A percentile compares a stretch with the other conserved stretches of the same genome.
Evolutionary conservation across 805 yeast species (phyloP).

Genomic region (Cyberlindnera subsufficiens): DNA sequence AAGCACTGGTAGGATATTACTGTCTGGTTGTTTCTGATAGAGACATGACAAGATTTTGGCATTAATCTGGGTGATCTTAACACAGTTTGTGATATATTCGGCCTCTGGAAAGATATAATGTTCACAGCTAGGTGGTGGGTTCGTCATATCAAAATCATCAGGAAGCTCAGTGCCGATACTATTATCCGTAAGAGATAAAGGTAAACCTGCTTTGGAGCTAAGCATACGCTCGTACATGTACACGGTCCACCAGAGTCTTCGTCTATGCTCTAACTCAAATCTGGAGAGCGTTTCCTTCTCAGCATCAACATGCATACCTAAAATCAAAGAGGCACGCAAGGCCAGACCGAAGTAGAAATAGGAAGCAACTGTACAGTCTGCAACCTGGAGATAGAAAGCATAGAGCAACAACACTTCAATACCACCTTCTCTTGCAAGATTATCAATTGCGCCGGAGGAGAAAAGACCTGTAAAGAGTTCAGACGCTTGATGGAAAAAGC

Average conservation of each 20-base stretch:
- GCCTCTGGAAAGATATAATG: slow-evolving; percentile 75
- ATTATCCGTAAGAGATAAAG: slow-evolving; percentile 72
- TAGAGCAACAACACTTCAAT: slow-evolving; percentile 68
- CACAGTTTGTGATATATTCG: slow-evolving; percentile 70
- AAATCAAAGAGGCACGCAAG: slow-evolving; percentile 59
- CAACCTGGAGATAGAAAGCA: slow-evolving; percentile 77
- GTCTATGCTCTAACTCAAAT: slow-evolving; percentile 74
- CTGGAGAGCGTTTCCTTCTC: slow-evolving; percentile 61
- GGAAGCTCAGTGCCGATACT: slow-evolving; percentile 78
- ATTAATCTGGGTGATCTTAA: slow-evolving; percentile 71
- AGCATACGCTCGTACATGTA: slow-evolving; percentile 81
- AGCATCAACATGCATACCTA: slow-evolving; percentile 81
- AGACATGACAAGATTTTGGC: slow-evolving; percentile 64
- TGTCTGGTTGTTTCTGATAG: slow-evolving; percentile 70
- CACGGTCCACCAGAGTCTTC: slow-evolving; percentile 83
- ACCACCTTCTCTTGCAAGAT: slow-evolving; percentile 73
- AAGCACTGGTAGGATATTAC: slow-evolving; percentile 70
- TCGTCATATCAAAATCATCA: slow-evolving; percentile 58
- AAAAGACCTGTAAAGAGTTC: slow-evolving; percentile 70
- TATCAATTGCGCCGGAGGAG: slow-evolving; percentile 76
- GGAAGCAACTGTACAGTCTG: slow-evolving; percentile 78
- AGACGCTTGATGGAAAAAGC: slow-evolving; percentile 75
- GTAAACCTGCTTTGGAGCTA: slow-evolving; percentile 77
- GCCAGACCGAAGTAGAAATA: slow-evolving; percentile 79
- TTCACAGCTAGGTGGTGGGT: slow-evolving; percentile 54